These are phyloP conservation scores for Mycothermus thermophilus DNA, from an alignment of 495 filamentous ascomycete species.

Conservation along the genomic window DNA sequence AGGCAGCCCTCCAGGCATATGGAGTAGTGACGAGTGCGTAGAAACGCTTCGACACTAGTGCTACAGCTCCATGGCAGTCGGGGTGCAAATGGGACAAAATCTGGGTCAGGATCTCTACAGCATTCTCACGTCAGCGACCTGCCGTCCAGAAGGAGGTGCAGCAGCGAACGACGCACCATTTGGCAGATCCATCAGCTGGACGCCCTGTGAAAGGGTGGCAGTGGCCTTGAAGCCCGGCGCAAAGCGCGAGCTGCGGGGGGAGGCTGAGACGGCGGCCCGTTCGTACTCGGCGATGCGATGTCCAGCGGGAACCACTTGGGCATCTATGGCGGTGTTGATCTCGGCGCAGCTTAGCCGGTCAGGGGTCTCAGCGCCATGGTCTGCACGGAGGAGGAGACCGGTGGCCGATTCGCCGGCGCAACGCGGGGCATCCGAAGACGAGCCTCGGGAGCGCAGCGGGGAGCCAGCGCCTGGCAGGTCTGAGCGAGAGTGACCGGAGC, in stretches of 20 bases:
- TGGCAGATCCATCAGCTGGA: constrained; percentile 54
- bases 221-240: constrained; percentile 48
- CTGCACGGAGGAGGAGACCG: constrained; percentile 22
- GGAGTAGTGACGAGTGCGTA: constrained; percentile 71
- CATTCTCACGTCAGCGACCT: constrained; percentile 14
- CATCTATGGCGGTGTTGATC: neutral
- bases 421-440: constrained; percentile 17
- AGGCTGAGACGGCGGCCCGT: constrained; percentile 36
- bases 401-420: constrained; percentile 8
- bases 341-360: constrained; percentile 29
- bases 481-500: constrained; percentile 43
- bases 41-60: constrained; percentile 74
- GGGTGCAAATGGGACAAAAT: constrained; percentile 81
- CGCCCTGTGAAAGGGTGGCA: constrained; percentile 33
- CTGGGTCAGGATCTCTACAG: constrained; percentile 74
- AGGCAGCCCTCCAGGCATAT: constrained; percentile 82
- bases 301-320: constrained; percentile 22
- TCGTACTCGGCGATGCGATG: constrained; percentile 65
- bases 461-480: constrained; percentile 20
- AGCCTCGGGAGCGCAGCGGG: constrained; percentile 15
- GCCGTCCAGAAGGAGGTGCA: no score
- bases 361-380: constrained; percentile 24
- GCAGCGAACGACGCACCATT: constrained; percentile 50
- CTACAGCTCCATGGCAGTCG: constrained; percentile 57
- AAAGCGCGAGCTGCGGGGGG: constrained; percentile 32